Conservation (phyloP, 805 yeast species). For the Barnettozyma vustinii region DNA sequence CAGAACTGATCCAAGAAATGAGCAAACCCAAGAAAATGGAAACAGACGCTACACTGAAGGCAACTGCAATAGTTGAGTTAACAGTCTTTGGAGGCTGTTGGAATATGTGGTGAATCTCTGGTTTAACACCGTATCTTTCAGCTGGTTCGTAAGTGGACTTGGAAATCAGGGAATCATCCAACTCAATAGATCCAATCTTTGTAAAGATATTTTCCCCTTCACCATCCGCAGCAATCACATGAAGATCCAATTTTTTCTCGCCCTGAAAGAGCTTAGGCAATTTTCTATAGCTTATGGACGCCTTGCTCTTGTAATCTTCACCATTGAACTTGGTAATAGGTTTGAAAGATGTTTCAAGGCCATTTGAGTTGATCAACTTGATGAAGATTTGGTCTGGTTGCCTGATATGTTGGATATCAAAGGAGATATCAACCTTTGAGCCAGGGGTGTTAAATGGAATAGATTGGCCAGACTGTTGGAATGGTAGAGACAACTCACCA, state of each 20-base stretch:
- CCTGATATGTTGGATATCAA: conserved; percentile 11
- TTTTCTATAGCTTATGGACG: conserved; percentile 15
- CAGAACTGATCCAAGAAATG: conserved; percentile 16
- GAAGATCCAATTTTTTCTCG: conserved; percentile 11
- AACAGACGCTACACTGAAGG: conserved; percentile 16
- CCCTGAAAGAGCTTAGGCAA: conserved; percentile 23
- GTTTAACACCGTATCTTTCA: conserved; percentile 19
- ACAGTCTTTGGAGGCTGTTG: conserved; percentile 20
- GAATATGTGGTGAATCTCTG: conserved; percentile 26
- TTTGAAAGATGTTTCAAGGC: conserved; percentile 22
- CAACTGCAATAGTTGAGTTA: conserved; percentile 15
- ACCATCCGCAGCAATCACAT: conserved; percentile 16
- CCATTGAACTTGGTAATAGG: conserved; percentile 17
- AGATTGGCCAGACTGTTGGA: conserved; percentile 5
- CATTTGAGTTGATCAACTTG: conserved; percentile 16
- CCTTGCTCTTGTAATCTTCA: conserved; percentile 9
- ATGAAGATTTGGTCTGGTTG: conserved; percentile 24
- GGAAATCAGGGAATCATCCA: conserved; percentile 15
- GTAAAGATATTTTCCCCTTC: conserved; percentile 9
- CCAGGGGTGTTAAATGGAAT: conserved; percentile 13
- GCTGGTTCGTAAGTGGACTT: conserved; percentile 13
- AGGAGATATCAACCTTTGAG: conserved; percentile 17
- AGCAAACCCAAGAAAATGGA: conserved; percentile 12
- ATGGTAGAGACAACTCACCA: neutral
- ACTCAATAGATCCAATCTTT: conserved; percentile 18